phyloP scores from a whole-genome alignment of 2,329 filamentous ascomycete genomes.

The Davidsoniella australis region DNA sequence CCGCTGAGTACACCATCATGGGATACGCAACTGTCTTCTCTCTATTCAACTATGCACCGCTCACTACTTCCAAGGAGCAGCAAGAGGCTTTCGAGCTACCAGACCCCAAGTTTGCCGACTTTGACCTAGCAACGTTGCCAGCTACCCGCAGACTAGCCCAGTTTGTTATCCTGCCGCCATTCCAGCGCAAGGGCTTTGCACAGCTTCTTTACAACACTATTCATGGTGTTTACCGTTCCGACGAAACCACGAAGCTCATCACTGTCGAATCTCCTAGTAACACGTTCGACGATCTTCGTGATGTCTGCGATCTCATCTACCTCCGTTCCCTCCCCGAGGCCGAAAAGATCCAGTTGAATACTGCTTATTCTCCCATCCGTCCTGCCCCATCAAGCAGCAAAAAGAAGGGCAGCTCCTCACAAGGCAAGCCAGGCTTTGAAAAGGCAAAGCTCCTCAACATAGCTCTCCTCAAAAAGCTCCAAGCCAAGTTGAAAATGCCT shows the following conservation, averaged over 20 bases:
- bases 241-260: constrained; percentile 58
- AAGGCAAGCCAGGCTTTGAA: constrained; percentile 8
- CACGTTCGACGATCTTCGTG: constrained; percentile 63
- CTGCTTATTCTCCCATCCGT: constrained; percentile 29
- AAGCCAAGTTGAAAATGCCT: constrained; percentile 50
- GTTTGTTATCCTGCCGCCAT: constrained; percentile 78
- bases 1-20: constrained; percentile 53
- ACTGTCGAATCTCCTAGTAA: constrained; percentile 91
- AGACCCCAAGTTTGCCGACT: constrained; percentile 17
- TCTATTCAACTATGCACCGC: constrained; percentile 50
- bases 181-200: constrained; percentile 67
- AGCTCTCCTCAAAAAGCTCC: constrained; percentile 37
- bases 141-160: constrained; percentile 78
- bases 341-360: constrained; percentile 36
- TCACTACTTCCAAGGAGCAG: constrained; percentile 17
- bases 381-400: constrained; percentile 20
- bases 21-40: constrained; percentile 86
- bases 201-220: constrained; percentile 66
- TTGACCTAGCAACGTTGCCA: constrained; percentile 44
- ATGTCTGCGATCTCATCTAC: constrained; percentile 53
- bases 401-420: constrained; percentile 5
- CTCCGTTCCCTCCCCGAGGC: constrained; percentile 45
- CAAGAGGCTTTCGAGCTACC: neutral
- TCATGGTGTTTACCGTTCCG: constrained; percentile 49
- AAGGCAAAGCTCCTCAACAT: constrained; percentile 22